phyloP scores from a whole-genome alignment of 2,329 filamentous ascomycete species.

The Aspergillus sp. region DNA sequence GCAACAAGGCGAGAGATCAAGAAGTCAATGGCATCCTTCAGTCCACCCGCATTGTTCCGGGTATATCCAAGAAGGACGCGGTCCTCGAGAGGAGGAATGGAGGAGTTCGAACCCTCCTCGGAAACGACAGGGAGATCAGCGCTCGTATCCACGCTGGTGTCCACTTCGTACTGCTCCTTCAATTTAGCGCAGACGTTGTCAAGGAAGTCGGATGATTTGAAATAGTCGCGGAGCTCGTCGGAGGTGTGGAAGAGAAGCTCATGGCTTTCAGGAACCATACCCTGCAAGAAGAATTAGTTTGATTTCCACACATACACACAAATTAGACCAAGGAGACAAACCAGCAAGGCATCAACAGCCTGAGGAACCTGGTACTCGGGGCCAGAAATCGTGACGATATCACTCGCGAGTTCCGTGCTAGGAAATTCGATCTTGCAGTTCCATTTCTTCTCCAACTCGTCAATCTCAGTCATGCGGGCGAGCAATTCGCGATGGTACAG shows the following conservation, averaged over 20 bases:
- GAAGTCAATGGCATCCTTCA: constrained; percentile 94
- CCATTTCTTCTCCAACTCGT: constrained; percentile 96
- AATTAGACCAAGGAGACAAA: constrained; percentile 34
- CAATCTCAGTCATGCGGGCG: constrained; percentile 76
- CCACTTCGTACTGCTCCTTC: constrained; percentile 84
- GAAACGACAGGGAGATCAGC: constrained; percentile 22
- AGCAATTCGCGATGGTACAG: constrained; percentile 93
- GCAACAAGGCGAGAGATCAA: constrained; percentile 77
- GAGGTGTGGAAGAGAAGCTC: constrained; percentile 77
- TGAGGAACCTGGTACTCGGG: constrained; percentile 97
- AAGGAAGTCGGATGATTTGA: constrained; percentile 72
- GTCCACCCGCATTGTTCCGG: constrained; percentile 88
- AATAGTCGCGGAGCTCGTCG: constrained; percentile 66
- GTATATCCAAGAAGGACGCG: constrained; percentile 73
- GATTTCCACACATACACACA: too few species aligned
- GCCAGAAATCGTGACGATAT: constrained; percentile 89
- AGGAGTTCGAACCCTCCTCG: constrained; percentile 33
- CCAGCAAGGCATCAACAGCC: constrained; percentile 85
- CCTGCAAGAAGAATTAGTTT: constrained; percentile 31
- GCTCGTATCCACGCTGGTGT: constrained; percentile 60
- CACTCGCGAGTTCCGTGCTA: constrained; percentile 92
- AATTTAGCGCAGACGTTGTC: constrained; percentile 74
- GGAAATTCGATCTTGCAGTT: constrained; percentile 99
- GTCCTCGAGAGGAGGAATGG: constrained; percentile 43
- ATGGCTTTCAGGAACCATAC: constrained; percentile 95